Evolutionary conservation across 768 basidiomycete species (phyloP).

Genomic region (Pulveroboletus ravenelii): DNA sequence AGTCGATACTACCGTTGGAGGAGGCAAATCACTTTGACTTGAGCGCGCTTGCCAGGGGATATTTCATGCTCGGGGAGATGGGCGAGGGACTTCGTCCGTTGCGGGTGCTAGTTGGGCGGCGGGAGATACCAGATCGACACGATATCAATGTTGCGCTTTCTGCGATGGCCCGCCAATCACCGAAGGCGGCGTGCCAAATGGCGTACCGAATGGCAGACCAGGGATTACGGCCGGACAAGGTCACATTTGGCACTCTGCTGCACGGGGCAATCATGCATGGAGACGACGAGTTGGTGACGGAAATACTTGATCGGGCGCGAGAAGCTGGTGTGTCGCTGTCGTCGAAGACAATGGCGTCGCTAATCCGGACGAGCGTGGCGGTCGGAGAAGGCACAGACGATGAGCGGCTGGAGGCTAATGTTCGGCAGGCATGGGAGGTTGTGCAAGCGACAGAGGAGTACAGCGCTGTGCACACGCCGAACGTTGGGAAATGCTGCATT

Average conservation of each 20-base stretch:
- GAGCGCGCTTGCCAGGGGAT: slow-evolving; percentile 59
- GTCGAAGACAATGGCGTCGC: slow-evolving; percentile 44
- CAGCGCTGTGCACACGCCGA: slow-evolving; percentile 38
- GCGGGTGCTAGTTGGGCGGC: slow-evolving; percentile 41
- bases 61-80: slow-evolving; percentile 51
- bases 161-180: slow-evolving; percentile 46
- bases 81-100: slow-evolving; percentile 45
- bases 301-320: slow-evolving; percentile 40
- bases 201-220: slow-evolving; percentile 46
- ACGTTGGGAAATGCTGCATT: slow-evolving; percentile 50
- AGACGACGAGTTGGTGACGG: slow-evolving; percentile 40
- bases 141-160: slow-evolving; percentile 64
- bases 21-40: slow-evolving; percentile 46
- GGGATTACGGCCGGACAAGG: slow-evolving; percentile 48
- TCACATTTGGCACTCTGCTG: slow-evolving; percentile 59
- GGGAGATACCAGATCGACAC: slow-evolving; percentile 53
- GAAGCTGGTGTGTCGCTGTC: slow-evolving; percentile 37
- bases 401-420: slow-evolving; percentile 27
- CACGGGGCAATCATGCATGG: slow-evolving; percentile 49
- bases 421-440: slow-evolving; percentile 41
- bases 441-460: slow-evolving; percentile 35
- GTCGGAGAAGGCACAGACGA: slow-evolving; percentile 24
- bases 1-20: slow-evolving; percentile 42
- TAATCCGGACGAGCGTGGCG: slow-evolving; percentile 42
- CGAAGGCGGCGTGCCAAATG: slow-evolving; percentile 42